Percentiles rank a stretch among this genome's conserved stretches.
Conservation (phyloP, 2,329 filamentous ascomycete genomes). For the Huntiella moniliformis region DNA sequence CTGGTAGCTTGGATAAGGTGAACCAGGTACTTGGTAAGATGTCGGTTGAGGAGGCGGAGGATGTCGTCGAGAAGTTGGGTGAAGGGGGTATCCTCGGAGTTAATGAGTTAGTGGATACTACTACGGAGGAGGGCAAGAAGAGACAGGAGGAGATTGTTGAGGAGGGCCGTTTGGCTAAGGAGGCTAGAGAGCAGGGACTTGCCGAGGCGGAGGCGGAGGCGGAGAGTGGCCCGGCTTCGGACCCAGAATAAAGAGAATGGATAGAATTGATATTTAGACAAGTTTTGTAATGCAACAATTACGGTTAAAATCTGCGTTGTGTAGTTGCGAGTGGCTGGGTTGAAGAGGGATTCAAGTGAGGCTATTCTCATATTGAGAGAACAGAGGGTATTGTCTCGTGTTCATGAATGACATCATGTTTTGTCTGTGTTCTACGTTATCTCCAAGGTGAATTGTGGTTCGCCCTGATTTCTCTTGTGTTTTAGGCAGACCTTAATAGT, state of each 20-base stretch:
- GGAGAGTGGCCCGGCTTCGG: conserved; percentile 2
- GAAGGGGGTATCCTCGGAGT: conserved; percentile 78
- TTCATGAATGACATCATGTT: no score
- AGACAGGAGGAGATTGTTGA: conserved; percentile 59
- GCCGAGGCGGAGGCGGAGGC: not conserved
- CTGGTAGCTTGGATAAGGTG: conserved; percentile 56
- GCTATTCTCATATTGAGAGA: no score
- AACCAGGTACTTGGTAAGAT: conserved; percentile 55
- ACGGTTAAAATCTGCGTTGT: no score
- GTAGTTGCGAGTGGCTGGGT: no score
- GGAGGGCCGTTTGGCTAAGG: conserved; percentile 17
- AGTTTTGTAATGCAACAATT: no score
- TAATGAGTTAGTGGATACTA: conserved; percentile 86
- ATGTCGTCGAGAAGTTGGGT: conserved; percentile 61
- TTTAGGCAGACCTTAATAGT: no score
- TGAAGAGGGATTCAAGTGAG: no score
- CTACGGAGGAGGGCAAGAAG: conserved; percentile 66
- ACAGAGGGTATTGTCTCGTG: no score
- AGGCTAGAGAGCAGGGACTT: conserved; percentile 5
- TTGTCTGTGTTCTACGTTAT: no score
- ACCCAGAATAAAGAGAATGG: conserved; percentile 10
- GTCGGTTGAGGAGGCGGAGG: conserved; percentile 74
- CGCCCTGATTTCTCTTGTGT: no score
- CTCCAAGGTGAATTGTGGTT: no score
- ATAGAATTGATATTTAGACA: no score